Percentiles rank a stretch among this genome's conserved stretches.
phyloP scores from a whole-genome alignment of 1,284 basidiomycete species.

The Cerioporus squamosus region DNA sequence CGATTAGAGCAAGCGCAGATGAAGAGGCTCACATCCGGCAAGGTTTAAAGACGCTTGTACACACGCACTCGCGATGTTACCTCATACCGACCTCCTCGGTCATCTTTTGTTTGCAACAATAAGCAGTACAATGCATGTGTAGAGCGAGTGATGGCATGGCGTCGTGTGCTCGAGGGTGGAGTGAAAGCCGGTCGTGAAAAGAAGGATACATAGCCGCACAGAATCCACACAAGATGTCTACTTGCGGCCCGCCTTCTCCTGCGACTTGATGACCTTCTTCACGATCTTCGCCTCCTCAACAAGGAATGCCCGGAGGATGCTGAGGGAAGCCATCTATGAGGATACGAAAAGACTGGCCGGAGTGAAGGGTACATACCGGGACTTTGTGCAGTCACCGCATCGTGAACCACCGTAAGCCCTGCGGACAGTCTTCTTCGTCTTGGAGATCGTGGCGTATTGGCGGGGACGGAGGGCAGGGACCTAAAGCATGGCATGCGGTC shows the following conservation, averaged over 20 bases:
- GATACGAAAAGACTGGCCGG: neutral
- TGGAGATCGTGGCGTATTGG: conserved; percentile 92
- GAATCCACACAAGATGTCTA: conserved; percentile 26
- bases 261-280: conserved; percentile 98
- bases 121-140: conserved; percentile 38
- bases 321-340: conserved; percentile 34
- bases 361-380: conserved; percentile 62
- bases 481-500: conserved; percentile 41
- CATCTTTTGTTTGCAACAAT: conserved; percentile 33
- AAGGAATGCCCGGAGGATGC: conserved; percentile 98
- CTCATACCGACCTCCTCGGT: conserved; percentile 37
- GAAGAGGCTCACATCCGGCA: too few relatives aligned
- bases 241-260: conserved; percentile 52
- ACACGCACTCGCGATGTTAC: neutral
- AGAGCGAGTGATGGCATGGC: conserved; percentile 29
- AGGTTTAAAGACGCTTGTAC: too few relatives aligned
- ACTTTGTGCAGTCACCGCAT: conserved; percentile 92
- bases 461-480: conserved; percentile 92
- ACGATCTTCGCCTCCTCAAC: conserved; percentile 99
- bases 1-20: too few relatives aligned
- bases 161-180: conserved; percentile 28
- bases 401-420: conserved; percentile 95
- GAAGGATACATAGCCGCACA: conserved; percentile 24
- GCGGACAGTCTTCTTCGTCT: conserved; percentile 93
- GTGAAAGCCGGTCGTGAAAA: conserved; percentile 17